Conservation (phyloP, 306 rosid species). For the Vigna hirtella region DNA sequence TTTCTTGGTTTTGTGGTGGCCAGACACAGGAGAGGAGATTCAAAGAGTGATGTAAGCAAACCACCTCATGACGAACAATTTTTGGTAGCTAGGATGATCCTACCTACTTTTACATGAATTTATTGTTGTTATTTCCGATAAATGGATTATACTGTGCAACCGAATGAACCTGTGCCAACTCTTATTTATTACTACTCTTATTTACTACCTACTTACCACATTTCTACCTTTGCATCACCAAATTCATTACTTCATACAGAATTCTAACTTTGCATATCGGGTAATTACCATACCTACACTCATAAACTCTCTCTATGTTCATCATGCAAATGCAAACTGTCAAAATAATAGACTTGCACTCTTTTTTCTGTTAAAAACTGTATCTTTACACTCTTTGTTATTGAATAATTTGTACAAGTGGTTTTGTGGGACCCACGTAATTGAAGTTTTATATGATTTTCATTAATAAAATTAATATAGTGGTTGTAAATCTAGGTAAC, state of each 20-base stretch:
- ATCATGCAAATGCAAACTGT: background rate
- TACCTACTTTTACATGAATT: slow-evolving; percentile 39
- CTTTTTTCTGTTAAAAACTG: too few relatives aligned
- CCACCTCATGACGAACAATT: slow-evolving; percentile 46
- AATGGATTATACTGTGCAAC: slow-evolving; percentile 12
- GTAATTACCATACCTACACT: background rate
- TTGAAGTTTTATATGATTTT: background rate
- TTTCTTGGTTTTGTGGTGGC: slow-evolving; percentile 24
- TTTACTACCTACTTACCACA: slow-evolving; percentile 1
- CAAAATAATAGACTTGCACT: background rate
- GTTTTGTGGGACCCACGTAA: too few relatives aligned
- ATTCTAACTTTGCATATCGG: slow-evolving; percentile 35
- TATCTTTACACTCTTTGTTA: too few relatives aligned
- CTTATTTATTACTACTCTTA: slow-evolving; percentile 2
- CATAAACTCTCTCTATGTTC: slow-evolving; percentile 1
- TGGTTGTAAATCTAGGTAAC: too few relatives aligned
- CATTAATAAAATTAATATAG: background rate
- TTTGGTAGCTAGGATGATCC: slow-evolving; percentile 36
- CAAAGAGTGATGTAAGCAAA: slow-evolving; percentile 61
- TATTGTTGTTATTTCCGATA: slow-evolving; percentile 35
- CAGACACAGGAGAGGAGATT: slow-evolving; percentile 27
- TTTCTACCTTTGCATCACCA: slow-evolving; percentile 25
- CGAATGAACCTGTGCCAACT: slow-evolving; percentile 5
- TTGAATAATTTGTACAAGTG: too few relatives aligned
- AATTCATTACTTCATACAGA: slow-evolving; percentile 29